Conservation (phyloP, 306 rosid species). For the Benincasa hispida region DNA sequence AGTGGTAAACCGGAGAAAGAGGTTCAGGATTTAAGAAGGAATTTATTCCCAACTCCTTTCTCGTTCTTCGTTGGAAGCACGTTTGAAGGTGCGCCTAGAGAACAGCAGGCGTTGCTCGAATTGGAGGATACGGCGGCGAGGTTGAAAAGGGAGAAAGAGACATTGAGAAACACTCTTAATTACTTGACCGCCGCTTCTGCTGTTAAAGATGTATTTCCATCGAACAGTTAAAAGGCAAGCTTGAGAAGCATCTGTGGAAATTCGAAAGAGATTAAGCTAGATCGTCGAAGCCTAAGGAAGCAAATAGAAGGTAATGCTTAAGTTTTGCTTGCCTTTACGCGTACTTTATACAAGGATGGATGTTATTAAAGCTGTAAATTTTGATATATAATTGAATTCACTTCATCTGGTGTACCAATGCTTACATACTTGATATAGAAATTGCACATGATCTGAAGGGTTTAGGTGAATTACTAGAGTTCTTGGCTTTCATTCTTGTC, state of each 20-base stretch:
- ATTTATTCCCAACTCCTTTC: constrained; percentile 84
- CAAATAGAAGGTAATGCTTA: constrained; percentile 17
- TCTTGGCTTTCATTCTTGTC: not conserved
- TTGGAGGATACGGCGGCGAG: constrained; percentile 82
- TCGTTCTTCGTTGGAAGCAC: constrained; percentile 96
- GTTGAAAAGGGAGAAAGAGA: constrained; percentile 84
- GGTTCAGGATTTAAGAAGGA: constrained; percentile 75
- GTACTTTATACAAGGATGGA: not conserved
- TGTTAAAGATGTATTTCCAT: constrained; percentile 85
- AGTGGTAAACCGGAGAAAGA: constrained; percentile 96
- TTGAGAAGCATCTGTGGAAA: not conserved
- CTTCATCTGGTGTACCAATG: constrained; percentile 4
- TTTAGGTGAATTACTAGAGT: not conserved
- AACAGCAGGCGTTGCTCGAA: constrained; percentile 92
- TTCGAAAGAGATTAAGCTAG: not conserved
- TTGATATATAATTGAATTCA: constrained; percentile 18
- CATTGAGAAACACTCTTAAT: constrained; percentile 74
- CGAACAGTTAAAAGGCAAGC: constrained; percentile 21
- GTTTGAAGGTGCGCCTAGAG: constrained; percentile 95
- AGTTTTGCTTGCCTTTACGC: constrained; percentile 1
- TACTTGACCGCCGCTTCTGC: constrained; percentile 97
- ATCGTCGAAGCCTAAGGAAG: constrained; percentile 9
- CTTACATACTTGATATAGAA: not conserved
- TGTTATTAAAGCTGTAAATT: constrained; percentile 30
- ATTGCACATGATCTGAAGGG: not conserved